These are phyloP conservation scores for Nymphaea colorata DNA, from an alignment of 164 flowering plant species.

Conservation along the genomic window DNA sequence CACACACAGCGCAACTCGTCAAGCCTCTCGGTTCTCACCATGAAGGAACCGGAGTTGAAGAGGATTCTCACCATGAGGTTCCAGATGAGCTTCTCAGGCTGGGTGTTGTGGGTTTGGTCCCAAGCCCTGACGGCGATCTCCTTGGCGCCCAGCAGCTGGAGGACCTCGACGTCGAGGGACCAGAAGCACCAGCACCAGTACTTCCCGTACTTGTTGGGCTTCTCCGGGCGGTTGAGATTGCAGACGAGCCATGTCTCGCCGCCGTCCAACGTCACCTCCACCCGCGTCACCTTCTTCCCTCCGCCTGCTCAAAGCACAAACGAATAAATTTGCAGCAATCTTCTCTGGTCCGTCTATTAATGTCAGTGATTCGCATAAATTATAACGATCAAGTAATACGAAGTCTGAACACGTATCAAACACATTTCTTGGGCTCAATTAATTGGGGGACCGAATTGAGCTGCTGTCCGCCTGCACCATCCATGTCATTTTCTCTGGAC, in stretches of 20 bases:
- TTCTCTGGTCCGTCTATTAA: too few species aligned
- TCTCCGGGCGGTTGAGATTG: conserved; percentile 60
- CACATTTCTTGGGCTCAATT: too few species aligned
- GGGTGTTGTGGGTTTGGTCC: conserved; percentile 96
- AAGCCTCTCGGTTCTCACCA: too few species aligned
- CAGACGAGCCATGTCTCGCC: conserved; percentile 83
- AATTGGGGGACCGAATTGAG: too few species aligned
- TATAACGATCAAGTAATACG: too few species aligned
- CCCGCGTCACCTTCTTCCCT: conserved; percentile 90
- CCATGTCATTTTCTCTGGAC: too few species aligned
- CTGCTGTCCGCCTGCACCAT: too few species aligned
- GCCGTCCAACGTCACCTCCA: conserved; percentile 89
- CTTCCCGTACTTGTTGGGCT: conserved; percentile 71
- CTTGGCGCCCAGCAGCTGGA: conserved; percentile 64
- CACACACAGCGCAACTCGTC: background rate
- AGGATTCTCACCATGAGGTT: conserved; percentile 62
- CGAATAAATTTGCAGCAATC: too few species aligned
- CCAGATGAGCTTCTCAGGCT: conserved; percentile 95
- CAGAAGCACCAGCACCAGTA: conserved; percentile 99
- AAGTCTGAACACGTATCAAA: too few species aligned
- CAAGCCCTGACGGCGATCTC: conserved; percentile 94
- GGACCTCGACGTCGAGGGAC: conserved; percentile 81
- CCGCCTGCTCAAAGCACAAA: conserved; percentile 38
- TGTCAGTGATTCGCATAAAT: too few species aligned
- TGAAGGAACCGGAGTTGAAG: too few species aligned